These are phyloP conservation scores for Pluteus cervinus DNA, from an alignment of 768 basidiomycete genomes.

Conservation along the genomic window DNA sequence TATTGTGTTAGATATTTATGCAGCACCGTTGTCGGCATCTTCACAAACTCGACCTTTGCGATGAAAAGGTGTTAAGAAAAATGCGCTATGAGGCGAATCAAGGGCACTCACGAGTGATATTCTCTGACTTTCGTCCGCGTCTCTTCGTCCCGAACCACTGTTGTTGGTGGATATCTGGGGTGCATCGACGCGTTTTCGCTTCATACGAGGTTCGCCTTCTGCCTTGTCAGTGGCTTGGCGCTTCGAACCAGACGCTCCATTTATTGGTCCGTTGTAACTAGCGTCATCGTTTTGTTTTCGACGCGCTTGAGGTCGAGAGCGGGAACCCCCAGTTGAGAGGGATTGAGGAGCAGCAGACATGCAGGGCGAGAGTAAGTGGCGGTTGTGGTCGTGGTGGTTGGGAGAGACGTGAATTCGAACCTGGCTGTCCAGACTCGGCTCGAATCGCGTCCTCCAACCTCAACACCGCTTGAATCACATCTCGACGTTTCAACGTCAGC, in stretches of 20 bases:
- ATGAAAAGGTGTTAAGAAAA: slow-evolving; percentile 1
- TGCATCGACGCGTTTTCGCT: slow-evolving; percentile 65
- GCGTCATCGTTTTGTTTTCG: slow-evolving; percentile 65
- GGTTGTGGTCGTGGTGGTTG: slow-evolving; percentile 10
- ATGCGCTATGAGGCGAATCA: not conserved
- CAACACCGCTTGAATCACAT: no score
- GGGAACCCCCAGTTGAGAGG: slow-evolving; percentile 37
- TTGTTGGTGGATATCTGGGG: slow-evolving; percentile 16
- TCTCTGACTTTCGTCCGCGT: slow-evolving; percentile 32
- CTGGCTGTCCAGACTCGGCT: not conserved
- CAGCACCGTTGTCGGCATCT: slow-evolving; percentile 57
- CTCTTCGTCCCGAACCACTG: slow-evolving; percentile 22
- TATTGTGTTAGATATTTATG: slow-evolving; percentile 71
- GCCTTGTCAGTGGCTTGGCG: slow-evolving; percentile 60
- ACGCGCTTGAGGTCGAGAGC: slow-evolving; percentile 58
- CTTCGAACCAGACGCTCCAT: slow-evolving; percentile 44
- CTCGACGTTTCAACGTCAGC: no score
- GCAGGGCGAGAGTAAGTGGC: slow-evolving; percentile 9
- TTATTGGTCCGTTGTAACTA: slow-evolving; percentile 57
- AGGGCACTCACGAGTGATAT: slow-evolving; percentile 34
- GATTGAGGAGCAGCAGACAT: slow-evolving; percentile 30
- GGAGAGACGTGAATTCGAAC: not conserved
- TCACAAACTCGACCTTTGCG: slow-evolving; percentile 67
- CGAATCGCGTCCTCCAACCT: not conserved
- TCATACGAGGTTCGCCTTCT: slow-evolving; percentile 70